Evolutionary conservation across 2,329 filamentous ascomycete species (phyloP).

Genomic region (Paracoccidioides lutzii): DNA sequence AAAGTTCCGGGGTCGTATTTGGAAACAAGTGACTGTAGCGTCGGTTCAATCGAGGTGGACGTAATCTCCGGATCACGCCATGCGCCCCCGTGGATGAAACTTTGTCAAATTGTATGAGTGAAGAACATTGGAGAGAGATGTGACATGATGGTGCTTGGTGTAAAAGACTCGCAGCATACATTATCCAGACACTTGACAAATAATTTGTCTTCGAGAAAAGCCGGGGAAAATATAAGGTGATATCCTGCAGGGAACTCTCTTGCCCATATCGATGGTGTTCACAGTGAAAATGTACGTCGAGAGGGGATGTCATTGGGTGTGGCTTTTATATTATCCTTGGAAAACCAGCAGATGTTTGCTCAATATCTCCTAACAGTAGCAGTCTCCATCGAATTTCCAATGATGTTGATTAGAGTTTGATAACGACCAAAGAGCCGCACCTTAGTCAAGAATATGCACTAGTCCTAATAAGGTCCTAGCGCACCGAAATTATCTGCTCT

Average conservation of each 20-base stretch:
- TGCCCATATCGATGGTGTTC: constrained; percentile 17
- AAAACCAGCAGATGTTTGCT: neutral
- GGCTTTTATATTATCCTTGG: neutral
- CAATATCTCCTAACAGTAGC: neutral
- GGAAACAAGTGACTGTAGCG: constrained; percentile 22
- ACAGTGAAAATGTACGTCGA: constrained; percentile 2
- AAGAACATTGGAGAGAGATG: neutral
- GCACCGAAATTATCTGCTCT: constrained; percentile 2
- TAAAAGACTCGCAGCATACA: constrained; percentile 18
- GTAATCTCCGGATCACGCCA: constrained; percentile 35
- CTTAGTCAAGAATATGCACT: neutral
- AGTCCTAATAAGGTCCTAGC: neutral
- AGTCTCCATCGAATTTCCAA: neutral
- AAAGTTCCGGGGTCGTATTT: constrained; percentile 2
- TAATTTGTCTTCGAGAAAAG: constrained; percentile 11
- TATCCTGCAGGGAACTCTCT: constrained; percentile 21
- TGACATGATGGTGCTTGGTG: neutral
- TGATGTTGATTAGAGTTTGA: neutral
- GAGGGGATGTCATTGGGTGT: neutral
- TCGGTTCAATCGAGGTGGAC: constrained; percentile 23
- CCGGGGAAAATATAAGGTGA: constrained; percentile 16
- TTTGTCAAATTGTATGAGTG: constrained; percentile 8
- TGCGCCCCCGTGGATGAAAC: constrained; percentile 38
- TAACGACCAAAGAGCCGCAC: neutral
- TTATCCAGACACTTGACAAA: constrained; percentile 26